phyloP scores from a whole-genome alignment of 2,329 filamentous ascomycete species.

The Aspergillus quadrilineatus region DNA sequence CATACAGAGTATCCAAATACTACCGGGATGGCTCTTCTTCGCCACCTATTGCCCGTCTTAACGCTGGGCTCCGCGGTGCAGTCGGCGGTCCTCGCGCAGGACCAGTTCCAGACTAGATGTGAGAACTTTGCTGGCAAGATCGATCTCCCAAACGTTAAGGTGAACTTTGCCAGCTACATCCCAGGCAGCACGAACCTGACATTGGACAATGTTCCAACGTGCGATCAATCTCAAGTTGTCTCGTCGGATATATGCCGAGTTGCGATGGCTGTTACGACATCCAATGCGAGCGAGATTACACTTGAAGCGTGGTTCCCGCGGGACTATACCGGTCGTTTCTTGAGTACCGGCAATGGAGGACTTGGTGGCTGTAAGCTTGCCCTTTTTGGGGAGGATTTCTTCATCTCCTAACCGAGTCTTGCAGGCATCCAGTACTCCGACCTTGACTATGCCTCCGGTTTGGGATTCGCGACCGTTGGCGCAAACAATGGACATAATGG shows the following conservation, averaged over 20 bases:
- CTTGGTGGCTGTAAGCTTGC: constrained; percentile 46
- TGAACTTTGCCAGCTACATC: constrained; percentile 37
- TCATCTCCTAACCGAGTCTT: neutral
- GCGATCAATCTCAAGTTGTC: constrained; percentile 36
- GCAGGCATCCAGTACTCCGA: constrained; percentile 48
- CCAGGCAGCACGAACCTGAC: constrained; percentile 39
- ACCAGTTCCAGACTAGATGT: constrained; percentile 29
- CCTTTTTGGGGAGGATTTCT: too few species aligned
- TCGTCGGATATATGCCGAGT: constrained; percentile 42
- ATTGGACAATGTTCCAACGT: constrained; percentile 41
- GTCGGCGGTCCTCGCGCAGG: constrained; percentile 22
- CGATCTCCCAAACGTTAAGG: constrained; percentile 30
- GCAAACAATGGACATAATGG: constrained; percentile 55
- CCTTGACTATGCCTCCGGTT: constrained; percentile 42
- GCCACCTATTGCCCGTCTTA: constrained; percentile 18
- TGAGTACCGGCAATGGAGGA: constrained; percentile 53
- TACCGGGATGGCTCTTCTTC: constrained; percentile 15
- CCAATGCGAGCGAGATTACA: constrained; percentile 46
- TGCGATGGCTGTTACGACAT: constrained; percentile 44
- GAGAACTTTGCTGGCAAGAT: constrained; percentile 26
- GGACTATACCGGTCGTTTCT: constrained; percentile 47
- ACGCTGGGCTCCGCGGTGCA: constrained; percentile 21
- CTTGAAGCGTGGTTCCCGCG: constrained; percentile 51
- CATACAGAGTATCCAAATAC: neutral
- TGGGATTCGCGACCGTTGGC: constrained; percentile 49